Evolutionary conservation across 768 basidiomycete genomes (phyloP).

Genomic region (Mycena vulgaris): DNA sequence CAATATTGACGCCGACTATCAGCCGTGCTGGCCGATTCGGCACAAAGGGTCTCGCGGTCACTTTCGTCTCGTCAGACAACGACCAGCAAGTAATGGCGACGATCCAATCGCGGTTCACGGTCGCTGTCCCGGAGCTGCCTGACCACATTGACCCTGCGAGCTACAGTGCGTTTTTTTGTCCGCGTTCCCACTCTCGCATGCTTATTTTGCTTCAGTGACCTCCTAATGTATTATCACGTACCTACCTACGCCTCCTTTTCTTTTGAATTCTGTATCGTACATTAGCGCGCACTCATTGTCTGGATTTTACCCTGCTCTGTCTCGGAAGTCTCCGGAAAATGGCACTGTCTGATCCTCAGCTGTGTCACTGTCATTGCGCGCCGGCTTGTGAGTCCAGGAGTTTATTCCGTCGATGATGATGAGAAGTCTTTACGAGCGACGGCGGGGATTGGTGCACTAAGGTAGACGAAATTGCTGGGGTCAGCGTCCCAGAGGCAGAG

Average conservation of each 20-base stretch:
- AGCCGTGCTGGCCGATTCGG: conserved; percentile 99
- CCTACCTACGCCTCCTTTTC: conserved; percentile 14
- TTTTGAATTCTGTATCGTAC: conserved; percentile 40
- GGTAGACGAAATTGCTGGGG: too few relatives aligned
- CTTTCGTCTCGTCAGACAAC: conserved; percentile 92
- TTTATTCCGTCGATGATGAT: too few relatives aligned
- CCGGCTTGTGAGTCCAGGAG: too few relatives aligned
- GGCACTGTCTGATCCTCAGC: too few relatives aligned
- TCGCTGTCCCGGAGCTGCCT: conserved; percentile 95
- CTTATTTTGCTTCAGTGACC: conserved; percentile 55
- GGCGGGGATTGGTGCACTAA: too few relatives aligned
- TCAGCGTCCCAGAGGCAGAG: too few relatives aligned
- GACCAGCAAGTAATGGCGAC: conserved; percentile 96
- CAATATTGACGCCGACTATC: conserved; percentile 1
- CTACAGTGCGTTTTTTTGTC: conserved; percentile 83
- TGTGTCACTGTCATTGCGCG: too few relatives aligned
- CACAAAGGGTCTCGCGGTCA: conserved; percentile 98
- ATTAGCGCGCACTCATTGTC: conserved; percentile 24
- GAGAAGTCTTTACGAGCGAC: too few relatives aligned
- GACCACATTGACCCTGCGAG: conserved; percentile 94
- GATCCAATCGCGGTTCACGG: conserved; percentile 97
- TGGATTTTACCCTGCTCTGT: conserved; percentile 24
- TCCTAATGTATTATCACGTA: conserved; percentile 53
- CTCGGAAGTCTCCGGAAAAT: not conserved
- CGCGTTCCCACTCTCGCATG: not conserved